phyloP scores from a whole-genome alignment of 2,329 filamentous ascomycete species.

The Elsinoe necatrix region DNA sequence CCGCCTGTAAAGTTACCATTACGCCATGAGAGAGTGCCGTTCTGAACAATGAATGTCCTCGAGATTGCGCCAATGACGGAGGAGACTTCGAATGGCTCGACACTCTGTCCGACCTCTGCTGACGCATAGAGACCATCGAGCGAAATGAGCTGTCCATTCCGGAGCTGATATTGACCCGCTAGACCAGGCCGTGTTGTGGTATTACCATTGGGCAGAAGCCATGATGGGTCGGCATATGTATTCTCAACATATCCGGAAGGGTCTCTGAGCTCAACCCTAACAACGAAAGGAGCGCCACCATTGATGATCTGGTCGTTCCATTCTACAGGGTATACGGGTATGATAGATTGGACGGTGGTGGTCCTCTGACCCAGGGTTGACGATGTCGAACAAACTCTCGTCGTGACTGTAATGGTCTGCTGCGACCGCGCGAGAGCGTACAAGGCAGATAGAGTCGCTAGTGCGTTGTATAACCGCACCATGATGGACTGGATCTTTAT shows the following conservation, averaged over 20 bases:
- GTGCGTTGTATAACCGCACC: constrained; percentile 3
- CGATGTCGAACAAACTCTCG: constrained; percentile 16
- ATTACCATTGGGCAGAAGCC: constrained; percentile 27
- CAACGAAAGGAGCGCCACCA: constrained; percentile 27
- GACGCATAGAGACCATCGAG: constrained; percentile 23
- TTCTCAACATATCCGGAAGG: constrained; percentile 14
- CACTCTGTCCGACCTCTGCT: constrained; percentile 21
- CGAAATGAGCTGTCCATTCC: constrained; percentile 22
- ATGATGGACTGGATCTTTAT: not conserved
- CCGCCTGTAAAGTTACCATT: constrained; percentile 27
- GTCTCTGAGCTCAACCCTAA: constrained; percentile 24
- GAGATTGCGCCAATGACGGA: constrained; percentile 23
- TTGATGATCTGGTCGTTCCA: constrained; percentile 26
- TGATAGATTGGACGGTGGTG: constrained; percentile 25
- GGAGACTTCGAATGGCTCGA: constrained; percentile 24
- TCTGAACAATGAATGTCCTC: constrained; percentile 24
- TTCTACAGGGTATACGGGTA: constrained; percentile 24
- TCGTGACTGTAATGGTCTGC: constrained; percentile 18
- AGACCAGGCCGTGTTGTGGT: constrained; percentile 25
- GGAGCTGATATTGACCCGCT: constrained; percentile 27
- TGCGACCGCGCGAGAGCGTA: constrained; percentile 10
- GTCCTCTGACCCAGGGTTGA: constrained; percentile 14
- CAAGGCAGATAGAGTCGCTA: constrained; percentile 10
- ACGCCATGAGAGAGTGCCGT: constrained; percentile 27
- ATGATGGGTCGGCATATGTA: constrained; percentile 19